Conservation (phyloP, 2,329 filamentous ascomycete species). For the Xylariomycetidae sp. region DNA sequence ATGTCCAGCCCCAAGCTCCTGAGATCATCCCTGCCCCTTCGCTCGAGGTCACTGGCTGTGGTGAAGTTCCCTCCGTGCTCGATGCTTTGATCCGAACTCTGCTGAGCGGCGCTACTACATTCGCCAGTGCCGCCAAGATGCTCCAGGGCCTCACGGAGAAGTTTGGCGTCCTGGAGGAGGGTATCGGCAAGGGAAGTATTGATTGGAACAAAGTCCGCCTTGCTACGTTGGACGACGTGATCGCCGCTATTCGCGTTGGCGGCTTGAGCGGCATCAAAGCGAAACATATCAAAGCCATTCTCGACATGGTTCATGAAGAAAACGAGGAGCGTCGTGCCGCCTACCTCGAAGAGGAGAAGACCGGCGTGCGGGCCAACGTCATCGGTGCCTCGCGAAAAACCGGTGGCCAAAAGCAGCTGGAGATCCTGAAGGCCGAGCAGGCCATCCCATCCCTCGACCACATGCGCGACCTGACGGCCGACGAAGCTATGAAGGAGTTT, state of each 20-base stretch:
- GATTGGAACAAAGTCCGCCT: constrained; percentile 66
- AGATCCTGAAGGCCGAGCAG: constrained; percentile 50
- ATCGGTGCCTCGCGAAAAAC: constrained; percentile 34
- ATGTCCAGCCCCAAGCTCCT: constrained; percentile 48
- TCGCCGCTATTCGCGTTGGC: constrained; percentile 61
- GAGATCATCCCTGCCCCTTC: constrained; percentile 64
- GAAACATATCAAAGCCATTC: constrained; percentile 64
- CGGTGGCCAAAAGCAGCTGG: constrained; percentile 45
- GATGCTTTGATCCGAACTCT: constrained; percentile 49
- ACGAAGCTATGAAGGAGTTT: constrained; percentile 45
- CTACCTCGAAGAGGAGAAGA: constrained; percentile 36
- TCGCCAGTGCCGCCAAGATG: constrained; percentile 53
- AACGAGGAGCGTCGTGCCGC: constrained; percentile 45
- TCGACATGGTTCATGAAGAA: constrained; percentile 66
- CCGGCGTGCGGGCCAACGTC: constrained; percentile 35
- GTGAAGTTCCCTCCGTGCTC: constrained; percentile 48
- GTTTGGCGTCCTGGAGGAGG: constrained; percentile 57
- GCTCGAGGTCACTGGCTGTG: constrained; percentile 62
- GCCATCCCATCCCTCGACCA: constrained; percentile 53
- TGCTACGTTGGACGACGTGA: constrained; percentile 54
- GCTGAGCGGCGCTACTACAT: constrained; percentile 45
- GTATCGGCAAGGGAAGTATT: constrained; percentile 64
- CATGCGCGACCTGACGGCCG: constrained; percentile 36
- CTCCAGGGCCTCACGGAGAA: constrained; percentile 57
- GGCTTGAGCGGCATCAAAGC: constrained; percentile 68